Evolutionary conservation across 768 basidiomycete species (phyloP).

Genomic region (Mycena rebaudengoi): DNA sequence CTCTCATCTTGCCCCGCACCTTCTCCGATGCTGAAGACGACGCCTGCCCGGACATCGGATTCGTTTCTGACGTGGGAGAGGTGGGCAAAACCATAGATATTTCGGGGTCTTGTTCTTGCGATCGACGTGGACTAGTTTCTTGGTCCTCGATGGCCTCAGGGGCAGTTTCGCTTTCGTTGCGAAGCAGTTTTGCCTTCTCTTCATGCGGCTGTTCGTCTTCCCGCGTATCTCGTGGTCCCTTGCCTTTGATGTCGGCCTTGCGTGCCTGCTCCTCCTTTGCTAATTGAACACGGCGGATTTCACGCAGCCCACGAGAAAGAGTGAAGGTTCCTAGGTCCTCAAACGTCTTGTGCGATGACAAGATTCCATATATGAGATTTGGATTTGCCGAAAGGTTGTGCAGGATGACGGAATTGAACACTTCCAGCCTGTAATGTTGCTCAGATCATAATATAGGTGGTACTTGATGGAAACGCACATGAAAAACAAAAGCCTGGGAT

Average conservation of each 20-base stretch:
- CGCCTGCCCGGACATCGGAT: too few relatives aligned
- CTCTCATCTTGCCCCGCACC: slow-evolving; percentile 90
- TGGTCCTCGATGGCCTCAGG: slow-evolving; percentile 28
- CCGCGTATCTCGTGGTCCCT: slow-evolving; percentile 43
- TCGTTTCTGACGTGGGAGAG: slow-evolving; percentile 53
- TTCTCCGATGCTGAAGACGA: slow-evolving; percentile 75
- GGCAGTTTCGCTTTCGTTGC: slow-evolving; percentile 53
- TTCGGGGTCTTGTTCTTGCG: slow-evolving; percentile 41
- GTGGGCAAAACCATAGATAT: slow-evolving; percentile 48
- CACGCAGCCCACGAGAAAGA: slow-evolving; percentile 82
- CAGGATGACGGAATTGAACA: slow-evolving; percentile 86
- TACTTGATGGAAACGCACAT: slow-evolving; percentile 60
- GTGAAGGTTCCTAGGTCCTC: slow-evolving; percentile 94
- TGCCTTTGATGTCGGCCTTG: slow-evolving; percentile 52
- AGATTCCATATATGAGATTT: slow-evolving; percentile 85
- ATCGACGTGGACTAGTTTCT: slow-evolving; percentile 20
- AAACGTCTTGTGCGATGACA: slow-evolving; percentile 85
- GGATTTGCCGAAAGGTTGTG: slow-evolving; percentile 86
- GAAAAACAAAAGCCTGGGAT: slow-evolving; percentile 92
- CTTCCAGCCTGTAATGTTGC: slow-evolving; percentile 71
- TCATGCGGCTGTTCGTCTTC: slow-evolving; percentile 53
- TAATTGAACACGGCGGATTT: slow-evolving; percentile 78
- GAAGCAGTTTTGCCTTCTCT: slow-evolving; percentile 75
- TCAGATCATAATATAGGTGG: neutral
- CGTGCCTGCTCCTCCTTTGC: slow-evolving; percentile 74